These are phyloP conservation scores for Claviceps purpurea DNA, from an alignment of 2,329 filamentous ascomycete species.

Conservation along the genomic window DNA sequence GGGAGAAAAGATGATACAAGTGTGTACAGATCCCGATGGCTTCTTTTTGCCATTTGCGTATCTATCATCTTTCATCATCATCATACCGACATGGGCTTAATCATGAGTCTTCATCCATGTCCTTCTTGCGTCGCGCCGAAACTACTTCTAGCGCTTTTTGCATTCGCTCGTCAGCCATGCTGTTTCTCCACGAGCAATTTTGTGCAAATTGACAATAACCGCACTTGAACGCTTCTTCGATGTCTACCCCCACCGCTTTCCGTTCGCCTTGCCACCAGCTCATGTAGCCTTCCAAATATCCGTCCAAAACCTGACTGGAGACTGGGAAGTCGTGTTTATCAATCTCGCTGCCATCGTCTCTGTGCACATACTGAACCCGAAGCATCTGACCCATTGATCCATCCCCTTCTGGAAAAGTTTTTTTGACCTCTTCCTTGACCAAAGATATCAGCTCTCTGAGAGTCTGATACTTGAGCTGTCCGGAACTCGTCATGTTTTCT, in stretches of 20 bases:
- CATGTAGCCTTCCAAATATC: conserved; percentile 58
- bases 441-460: conserved; percentile 34
- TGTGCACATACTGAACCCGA: conserved; percentile 40
- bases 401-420: conserved; percentile 39
- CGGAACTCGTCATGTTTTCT: neutral
- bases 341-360: conserved; percentile 37
- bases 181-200: conserved; percentile 62
- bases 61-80: neutral
- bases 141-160: neutral
- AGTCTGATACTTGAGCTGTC: conserved; percentile 32
- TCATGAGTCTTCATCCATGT: neutral
- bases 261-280: conserved; percentile 79
- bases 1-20: neutral
- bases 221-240: conserved; percentile 86
- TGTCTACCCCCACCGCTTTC: conserved; percentile 56
- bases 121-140: conserved; percentile 6
- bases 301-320: conserved; percentile 47
- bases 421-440: conserved; percentile 30
- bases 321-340: conserved; percentile 51
- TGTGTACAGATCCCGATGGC: neutral
- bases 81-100: neutral
- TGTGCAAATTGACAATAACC: conserved; percentile 70
- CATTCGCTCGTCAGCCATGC: conserved; percentile 42
- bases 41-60: neutral
- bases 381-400: conserved; percentile 36